Evolutionary conservation across 2,329 filamentous ascomycete species (phyloP).

Genomic region (Davidsoniella virescens): DNA sequence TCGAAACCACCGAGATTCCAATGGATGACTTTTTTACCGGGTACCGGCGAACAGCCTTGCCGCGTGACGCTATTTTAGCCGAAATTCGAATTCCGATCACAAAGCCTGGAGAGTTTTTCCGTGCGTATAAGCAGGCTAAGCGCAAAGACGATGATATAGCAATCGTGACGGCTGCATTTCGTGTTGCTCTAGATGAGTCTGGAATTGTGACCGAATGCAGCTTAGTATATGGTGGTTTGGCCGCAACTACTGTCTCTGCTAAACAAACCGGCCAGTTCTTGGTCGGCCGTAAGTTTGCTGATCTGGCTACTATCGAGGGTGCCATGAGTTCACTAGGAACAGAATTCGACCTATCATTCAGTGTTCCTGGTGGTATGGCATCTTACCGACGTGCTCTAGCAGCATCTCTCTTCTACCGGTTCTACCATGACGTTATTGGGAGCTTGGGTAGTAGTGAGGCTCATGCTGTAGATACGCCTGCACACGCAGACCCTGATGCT

Average conservation of each 20-base stretch:
- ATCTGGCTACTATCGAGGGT: slow-evolving; percentile 71
- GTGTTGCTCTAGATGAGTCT: slow-evolving; percentile 52
- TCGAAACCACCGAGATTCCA: slow-evolving; percentile 64
- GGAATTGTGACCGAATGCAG: slow-evolving; percentile 59
- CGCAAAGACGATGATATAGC: slow-evolving; percentile 97
- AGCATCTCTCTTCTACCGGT: slow-evolving; percentile 89
- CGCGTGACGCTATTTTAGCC: slow-evolving; percentile 68
- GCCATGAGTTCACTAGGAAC: slow-evolving; percentile 76
- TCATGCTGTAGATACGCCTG: slow-evolving; percentile 12
- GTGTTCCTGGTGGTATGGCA: slow-evolving; percentile 93
- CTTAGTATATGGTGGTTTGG: slow-evolving; percentile 90
- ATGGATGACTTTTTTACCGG: slow-evolving; percentile 88
- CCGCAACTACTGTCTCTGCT: slow-evolving; percentile 74
- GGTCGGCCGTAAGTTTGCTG: slow-evolving; percentile 60
- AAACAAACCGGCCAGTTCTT: slow-evolving; percentile 62
- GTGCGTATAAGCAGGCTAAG: slow-evolving; percentile 92
- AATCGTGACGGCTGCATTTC: slow-evolving; percentile 79
- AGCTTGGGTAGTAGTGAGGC: slow-evolving; percentile 30
- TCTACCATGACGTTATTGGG: slow-evolving; percentile 76
- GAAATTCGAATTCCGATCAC: slow-evolving; percentile 73
- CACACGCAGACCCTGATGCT: slow-evolving; percentile 50
- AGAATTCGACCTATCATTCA: slow-evolving; percentile 78
- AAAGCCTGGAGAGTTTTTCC: slow-evolving; percentile 63
- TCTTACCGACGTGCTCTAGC: slow-evolving; percentile 86
- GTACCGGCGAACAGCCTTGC: slow-evolving; percentile 71